phyloP scores from a whole-genome alignment of 495 filamentous ascomycete species.

The Aspergillus asperescens region DNA sequence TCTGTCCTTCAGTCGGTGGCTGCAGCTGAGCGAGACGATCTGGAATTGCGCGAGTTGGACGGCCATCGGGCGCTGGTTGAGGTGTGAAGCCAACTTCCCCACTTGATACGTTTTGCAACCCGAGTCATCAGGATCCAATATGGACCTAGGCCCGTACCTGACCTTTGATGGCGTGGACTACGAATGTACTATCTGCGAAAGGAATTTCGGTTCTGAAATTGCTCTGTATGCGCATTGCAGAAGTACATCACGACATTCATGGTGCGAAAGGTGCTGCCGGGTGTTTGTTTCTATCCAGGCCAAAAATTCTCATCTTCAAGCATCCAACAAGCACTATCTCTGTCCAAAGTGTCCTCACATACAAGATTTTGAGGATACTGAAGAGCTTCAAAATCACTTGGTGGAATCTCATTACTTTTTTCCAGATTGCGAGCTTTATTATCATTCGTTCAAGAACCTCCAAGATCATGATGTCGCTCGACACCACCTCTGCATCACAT shows the following conservation, averaged over 20 bases:
- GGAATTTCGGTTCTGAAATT: conserved; percentile 9
- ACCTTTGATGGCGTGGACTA: conserved; percentile 13
- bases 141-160: background rate
- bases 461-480: background rate
- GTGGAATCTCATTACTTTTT: background rate
- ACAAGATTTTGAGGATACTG: conserved; percentile 3
- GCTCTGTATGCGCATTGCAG: conserved; percentile 15
- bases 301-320: conserved; percentile 4
- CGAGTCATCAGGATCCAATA: background rate
- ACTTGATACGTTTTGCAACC: background rate
- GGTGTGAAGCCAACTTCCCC: background rate
- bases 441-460: background rate
- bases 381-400: conserved; percentile 3
- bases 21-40: too few species aligned
- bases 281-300: conserved; percentile 5
- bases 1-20: too few species aligned
- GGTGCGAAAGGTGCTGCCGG: conserved; percentile 14
- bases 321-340: conserved; percentile 2
- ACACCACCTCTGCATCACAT: conserved; percentile 6
- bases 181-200: conserved; percentile 14
- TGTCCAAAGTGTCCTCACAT: background rate
- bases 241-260: conserved; percentile 11
- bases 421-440: background rate
- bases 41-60: too few species aligned
- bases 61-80: too few species aligned